A percentile compares a stretch with the other conserved stretches of the same genome.
These are phyloP conservation scores for Apostasia ramifera DNA, from an alignment of 106 monocot genomes.

Conservation along the genomic window DNA sequence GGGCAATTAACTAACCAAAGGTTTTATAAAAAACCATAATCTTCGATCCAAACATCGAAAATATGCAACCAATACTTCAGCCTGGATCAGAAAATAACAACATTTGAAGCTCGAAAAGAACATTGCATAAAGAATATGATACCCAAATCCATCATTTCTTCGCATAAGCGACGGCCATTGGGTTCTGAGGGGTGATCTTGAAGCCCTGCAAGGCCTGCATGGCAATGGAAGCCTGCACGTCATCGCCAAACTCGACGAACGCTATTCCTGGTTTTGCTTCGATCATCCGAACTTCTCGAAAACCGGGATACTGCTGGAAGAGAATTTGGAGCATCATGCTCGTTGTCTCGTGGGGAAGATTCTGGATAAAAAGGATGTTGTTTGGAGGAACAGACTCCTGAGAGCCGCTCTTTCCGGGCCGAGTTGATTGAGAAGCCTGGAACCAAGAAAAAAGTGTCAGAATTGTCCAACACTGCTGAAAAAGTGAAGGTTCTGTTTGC, in stretches of 20 bases:
- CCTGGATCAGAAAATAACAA: no score
- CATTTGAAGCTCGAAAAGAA: no score
- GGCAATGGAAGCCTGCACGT: slow-evolving; percentile 65
- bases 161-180: slow-evolving; percentile 78
- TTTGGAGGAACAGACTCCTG: slow-evolving; percentile 69
- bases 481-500: no score
- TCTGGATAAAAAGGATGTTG: slow-evolving; percentile 92
- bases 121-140: neutral
- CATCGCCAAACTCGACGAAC: slow-evolving; percentile 87
- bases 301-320: slow-evolving; percentile 94
- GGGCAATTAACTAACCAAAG: no score
- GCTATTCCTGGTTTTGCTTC: slow-evolving; percentile 94
- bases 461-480: no score
- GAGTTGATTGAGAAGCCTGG: slow-evolving; percentile 50
- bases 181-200: slow-evolving; percentile 90
- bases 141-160: slow-evolving; percentile 57
- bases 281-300: slow-evolving; percentile 86
- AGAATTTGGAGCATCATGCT: slow-evolving; percentile 93
- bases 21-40: no score
- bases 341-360: slow-evolving; percentile 86
- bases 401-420: slow-evolving; percentile 22
- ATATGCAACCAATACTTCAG: no score
- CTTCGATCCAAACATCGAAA: no score
- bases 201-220: slow-evolving; percentile 94
- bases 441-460: neutral